Evolutionary conservation across 2,329 filamentous ascomycete species (phyloP).

Genomic region (Ophiostoma piceae): DNA sequence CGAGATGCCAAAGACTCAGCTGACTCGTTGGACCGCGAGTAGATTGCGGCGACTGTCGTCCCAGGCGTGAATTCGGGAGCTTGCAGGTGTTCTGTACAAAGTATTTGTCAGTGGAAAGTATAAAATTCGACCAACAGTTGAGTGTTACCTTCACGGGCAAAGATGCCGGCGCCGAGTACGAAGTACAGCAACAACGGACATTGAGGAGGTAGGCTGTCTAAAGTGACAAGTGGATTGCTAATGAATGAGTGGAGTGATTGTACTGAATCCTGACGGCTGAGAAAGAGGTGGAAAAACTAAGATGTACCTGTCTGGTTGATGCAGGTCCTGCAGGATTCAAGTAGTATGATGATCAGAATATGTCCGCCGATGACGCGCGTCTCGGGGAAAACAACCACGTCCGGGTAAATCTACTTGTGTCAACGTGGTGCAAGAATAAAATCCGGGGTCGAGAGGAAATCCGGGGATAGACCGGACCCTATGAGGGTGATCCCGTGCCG

Average conservation of each 20-base stretch:
- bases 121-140: background rate
- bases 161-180: background rate
- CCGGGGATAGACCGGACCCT: background rate
- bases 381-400: background rate
- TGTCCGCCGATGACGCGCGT: background rate
- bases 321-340: background rate
- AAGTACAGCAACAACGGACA: background rate
- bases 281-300: background rate
- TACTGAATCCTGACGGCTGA: background rate
- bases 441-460: background rate
- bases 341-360: background rate
- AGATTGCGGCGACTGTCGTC: background rate
- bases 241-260: background rate
- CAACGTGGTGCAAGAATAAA: background rate
- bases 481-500: background rate
- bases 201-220: background rate
- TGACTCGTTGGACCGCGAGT: background rate
- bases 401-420: background rate
- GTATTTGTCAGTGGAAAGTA: background rate
- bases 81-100: background rate
- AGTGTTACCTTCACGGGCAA: background rate
- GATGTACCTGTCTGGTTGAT: background rate
- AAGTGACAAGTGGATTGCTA: background rate
- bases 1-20: background rate
- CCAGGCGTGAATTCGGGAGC: background rate